Conservation (phyloP, 495 filamentous ascomycete species). For the Tuber borchii region DNA sequence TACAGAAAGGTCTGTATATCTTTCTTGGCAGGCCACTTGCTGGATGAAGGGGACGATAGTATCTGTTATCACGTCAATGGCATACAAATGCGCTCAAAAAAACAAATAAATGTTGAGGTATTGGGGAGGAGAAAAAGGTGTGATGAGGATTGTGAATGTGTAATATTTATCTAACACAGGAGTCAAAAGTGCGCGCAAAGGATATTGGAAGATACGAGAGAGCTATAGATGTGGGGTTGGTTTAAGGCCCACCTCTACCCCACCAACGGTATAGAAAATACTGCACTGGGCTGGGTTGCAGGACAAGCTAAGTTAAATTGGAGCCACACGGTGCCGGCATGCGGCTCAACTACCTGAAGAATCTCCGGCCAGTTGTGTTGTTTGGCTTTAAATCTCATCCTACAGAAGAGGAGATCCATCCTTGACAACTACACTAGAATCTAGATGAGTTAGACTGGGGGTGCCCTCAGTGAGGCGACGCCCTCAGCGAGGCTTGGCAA, state of each 20-base stretch:
- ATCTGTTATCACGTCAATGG: background rate
- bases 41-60: background rate
- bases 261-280: background rate
- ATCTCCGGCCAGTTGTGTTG: background rate
- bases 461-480: no score
- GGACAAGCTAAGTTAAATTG: no score
- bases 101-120: background rate
- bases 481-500: no score
- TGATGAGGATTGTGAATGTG: background rate
- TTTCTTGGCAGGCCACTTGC: background rate
- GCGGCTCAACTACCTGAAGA: background rate
- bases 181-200: background rate
- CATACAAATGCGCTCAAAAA: background rate
- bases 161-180: background rate
- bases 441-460: no score
- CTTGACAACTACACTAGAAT: background rate
- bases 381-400: background rate
- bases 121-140: background rate
- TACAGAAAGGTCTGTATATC: background rate
- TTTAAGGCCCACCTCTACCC: slow-evolving; percentile 1
- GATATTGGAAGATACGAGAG: background rate
- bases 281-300: no score
- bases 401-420: background rate
- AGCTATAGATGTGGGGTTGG: background rate
- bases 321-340: background rate